These are phyloP conservation scores for Nepenthes mirabilis DNA, from an alignment of 148 eudicot genomes.

Conservation along the genomic window DNA sequence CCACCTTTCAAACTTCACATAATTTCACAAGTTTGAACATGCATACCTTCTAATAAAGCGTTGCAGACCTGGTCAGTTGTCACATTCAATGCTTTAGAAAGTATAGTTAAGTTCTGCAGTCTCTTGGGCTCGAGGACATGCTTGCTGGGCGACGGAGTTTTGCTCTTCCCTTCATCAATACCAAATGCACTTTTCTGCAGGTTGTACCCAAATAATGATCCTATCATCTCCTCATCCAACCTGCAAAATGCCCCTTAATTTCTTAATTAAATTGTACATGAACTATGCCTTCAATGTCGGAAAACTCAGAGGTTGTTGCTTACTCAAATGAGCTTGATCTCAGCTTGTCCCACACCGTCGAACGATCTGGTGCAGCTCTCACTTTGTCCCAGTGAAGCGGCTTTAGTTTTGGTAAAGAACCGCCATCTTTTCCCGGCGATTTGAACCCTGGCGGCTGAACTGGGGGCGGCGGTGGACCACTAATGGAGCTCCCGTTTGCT, in stretches of 20 bases:
- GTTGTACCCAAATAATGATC: conserved; percentile 83
- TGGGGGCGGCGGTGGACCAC: conserved; percentile 57
- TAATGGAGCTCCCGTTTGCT: conserved; percentile 16
- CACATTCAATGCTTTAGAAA: conserved; percentile 76
- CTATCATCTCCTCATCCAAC: conserved; percentile 92
- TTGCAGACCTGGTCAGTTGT: conserved; percentile 72
- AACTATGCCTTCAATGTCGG: neutral
- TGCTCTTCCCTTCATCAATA: conserved; percentile 67
- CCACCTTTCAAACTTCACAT: neutral
- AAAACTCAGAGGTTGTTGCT: conserved; percentile 14
- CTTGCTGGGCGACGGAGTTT: conserved; percentile 77
- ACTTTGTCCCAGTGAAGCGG: conserved; percentile 99
- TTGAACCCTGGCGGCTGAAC: conserved; percentile 15
- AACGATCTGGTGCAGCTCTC: conserved; percentile 73
- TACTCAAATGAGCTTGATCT: conserved; percentile 90
- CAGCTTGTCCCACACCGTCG: conserved; percentile 95
- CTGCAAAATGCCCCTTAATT: conserved; percentile 20
- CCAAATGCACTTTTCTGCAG: conserved; percentile 37
- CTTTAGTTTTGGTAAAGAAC: conserved; percentile 77
- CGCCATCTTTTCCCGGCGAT: conserved; percentile 65
- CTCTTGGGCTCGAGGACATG: conserved; percentile 92
- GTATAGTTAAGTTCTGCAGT: conserved; percentile 88
- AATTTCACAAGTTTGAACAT: neutral
- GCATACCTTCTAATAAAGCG: conserved; percentile 64
- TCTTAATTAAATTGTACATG: neutral